phyloP scores from a whole-genome alignment of 2,329 filamentous ascomycete genomes.

The Ophiostoma populinum region DNA sequence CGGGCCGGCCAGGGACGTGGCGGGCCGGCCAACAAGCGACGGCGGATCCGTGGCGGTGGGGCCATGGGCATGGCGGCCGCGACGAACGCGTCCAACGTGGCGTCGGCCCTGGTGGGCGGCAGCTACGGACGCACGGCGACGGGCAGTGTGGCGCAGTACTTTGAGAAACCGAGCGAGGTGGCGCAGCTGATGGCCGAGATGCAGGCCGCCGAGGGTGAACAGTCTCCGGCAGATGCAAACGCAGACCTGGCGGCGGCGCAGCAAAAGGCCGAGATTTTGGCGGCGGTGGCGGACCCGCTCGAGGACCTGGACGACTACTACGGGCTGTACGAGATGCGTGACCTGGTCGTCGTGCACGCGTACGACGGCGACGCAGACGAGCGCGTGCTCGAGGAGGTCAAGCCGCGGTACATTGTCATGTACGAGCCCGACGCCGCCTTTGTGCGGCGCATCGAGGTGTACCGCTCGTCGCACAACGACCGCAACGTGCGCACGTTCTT shows the following conservation, averaged over 20 bases:
- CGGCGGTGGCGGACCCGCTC: conserved; percentile 47
- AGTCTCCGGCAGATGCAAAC: too few relatives aligned
- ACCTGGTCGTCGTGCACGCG: conserved; percentile 75
- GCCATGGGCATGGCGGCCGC: conserved; percentile 31
- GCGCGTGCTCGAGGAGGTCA: conserved; percentile 85
- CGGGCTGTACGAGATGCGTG: conserved; percentile 78
- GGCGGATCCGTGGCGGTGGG: conserved; percentile 71
- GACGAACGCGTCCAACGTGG: conserved; percentile 5
- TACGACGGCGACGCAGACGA: conserved; percentile 95
- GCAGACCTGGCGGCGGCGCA: conserved; percentile 15
- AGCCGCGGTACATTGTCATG: conserved; percentile 93
- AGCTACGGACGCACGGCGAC: conserved; percentile 43
- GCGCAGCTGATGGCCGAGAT: conserved; percentile 69
- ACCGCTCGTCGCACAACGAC: conserved; percentile 82
- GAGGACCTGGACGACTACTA: conserved; percentile 89
- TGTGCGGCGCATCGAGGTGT: conserved; percentile 86
- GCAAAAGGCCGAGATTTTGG: conserved; percentile 57
- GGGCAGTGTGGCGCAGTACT: conserved; percentile 57
- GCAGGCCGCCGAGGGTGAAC: conserved; percentile 57
- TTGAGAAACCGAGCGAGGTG: conserved; percentile 71
- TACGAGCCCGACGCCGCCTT: conserved; percentile 93
- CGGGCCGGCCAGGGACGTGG: conserved; percentile 30
- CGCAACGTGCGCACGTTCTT: conserved; percentile 87
- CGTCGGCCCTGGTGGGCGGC: neutral
- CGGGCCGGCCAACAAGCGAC: conserved; percentile 68